Evolutionary conservation across 768 basidiomycete genomes (phyloP), one percentile per base, ranked within the genome.

Genomic region (Podaxis pistillaris): DNA sequence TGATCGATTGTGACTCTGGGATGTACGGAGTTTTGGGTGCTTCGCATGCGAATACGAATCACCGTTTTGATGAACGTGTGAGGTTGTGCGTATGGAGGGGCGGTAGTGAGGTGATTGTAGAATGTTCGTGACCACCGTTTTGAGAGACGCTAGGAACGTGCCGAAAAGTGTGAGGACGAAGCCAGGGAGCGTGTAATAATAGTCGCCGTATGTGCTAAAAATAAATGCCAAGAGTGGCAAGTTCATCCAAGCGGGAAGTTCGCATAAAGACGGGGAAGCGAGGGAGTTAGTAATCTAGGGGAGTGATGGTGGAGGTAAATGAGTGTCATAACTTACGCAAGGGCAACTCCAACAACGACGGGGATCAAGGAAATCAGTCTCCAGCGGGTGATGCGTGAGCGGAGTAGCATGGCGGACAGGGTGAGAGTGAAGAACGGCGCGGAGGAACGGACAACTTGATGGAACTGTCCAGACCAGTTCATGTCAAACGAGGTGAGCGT

Each of bases 381-480:
- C 24, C 79, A 69, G 1, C 74, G 78, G 66, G 83, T 90, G 67
- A 87, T 84, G 6, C 77, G 79, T 7, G 83, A 78, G 53, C 85
- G 82, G 37, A 93, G 83, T 40, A 98, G 71, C n/a, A 87, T 63
- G 57, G 82, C 78, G 0, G 94, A 87, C 58, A 98, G 82, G 40
- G 88, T 56, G 67, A 97, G 89, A 24, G 93, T 96, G 78, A 98
- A 98, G 56, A 98, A 82, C 0, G 97, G 96, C 0, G 96, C 91
- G 19, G 91, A 85, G 4, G 95, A 93, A 30, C 97, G 90, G 40
- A 98, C 88, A 60, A 98, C 94, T 80, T 98, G 96, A 73, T 98
- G 97, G 71, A 99, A 97, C 94, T 97, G 64, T 28, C 24, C 33
- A 47, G 33, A 15, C 40, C 22, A 46, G 46, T 9, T n/a, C 38